These are phyloP conservation scores for Suillus tomentosus DNA, from an alignment of 768 basidiomycete genomes.

Conservation along the genomic window DNA sequence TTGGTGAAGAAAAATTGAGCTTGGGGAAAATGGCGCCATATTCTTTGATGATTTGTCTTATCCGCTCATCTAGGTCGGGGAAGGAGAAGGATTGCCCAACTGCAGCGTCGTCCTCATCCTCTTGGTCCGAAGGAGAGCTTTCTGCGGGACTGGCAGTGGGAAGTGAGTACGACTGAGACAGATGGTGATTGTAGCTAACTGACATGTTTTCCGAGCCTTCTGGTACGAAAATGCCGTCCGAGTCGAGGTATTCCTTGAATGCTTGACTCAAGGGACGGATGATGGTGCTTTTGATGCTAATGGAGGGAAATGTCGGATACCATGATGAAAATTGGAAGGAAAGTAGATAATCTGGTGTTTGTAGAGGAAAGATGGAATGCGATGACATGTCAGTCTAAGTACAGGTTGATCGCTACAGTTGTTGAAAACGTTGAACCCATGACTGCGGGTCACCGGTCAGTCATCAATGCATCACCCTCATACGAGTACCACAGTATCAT, in stretches of 20 bases:
- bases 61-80: conserved; percentile 76
- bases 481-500: no score
- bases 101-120: conserved; percentile 41
- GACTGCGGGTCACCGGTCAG: no score
- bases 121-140: conserved; percentile 63
- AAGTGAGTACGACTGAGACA: conserved; percentile 37
- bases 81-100: conserved; percentile 58
- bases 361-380: conserved; percentile 35
- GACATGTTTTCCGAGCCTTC: conserved; percentile 76
- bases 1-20: conserved; percentile 92
- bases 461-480: no score
- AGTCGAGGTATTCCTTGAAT: conserved; percentile 73
- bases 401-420: no score
- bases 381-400: no score
- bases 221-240: conserved; percentile 81
- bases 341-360: conserved; percentile 55
- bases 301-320: conserved; percentile 69
- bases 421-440: no score
- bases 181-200: conserved; percentile 30
- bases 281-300: conserved; percentile 73
- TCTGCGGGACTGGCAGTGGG: conserved; percentile 45
- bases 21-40: conserved; percentile 93
- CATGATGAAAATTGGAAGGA: conserved; percentile 84
- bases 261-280: conserved; percentile 64
- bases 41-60: conserved; percentile 58